Percentiles rank a stretch among this genome's conserved stretches.
Evolutionary conservation across 371 early-diverging fungal species (phyloP).

Genomic region (Apophysomyces variabilis): DNA sequence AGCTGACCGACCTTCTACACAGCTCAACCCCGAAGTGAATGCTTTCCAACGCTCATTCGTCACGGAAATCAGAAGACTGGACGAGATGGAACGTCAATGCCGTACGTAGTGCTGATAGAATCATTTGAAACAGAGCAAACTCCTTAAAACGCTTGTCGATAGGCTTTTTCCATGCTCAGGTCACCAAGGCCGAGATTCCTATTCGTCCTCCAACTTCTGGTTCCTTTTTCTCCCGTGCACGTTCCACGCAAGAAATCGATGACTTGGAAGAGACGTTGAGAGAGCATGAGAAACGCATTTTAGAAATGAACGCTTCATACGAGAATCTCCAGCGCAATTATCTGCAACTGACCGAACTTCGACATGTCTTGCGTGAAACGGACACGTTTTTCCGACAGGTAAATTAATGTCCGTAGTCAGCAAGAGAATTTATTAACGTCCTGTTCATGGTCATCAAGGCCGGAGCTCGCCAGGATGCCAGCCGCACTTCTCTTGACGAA

Average conservation of each 20-base stretch:
- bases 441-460: conserved; percentile 39
- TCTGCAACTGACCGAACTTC: conserved; percentile 88
- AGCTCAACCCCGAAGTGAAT: conserved; percentile 93
- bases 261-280: conserved; percentile 86
- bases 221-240: conserved; percentile 64
- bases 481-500: conserved; percentile 62
- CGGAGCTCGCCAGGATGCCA: conserved; percentile 59
- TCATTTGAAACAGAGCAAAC: conserved; percentile 41
- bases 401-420: conserved; percentile 53
- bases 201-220: conserved; percentile 62
- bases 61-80: conserved; percentile 85
- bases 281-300: conserved; percentile 82
- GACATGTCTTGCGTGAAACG: conserved; percentile 90
- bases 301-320: conserved; percentile 87
- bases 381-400: conserved; percentile 81
- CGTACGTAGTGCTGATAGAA: conserved; percentile 84
- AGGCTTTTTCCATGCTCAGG: conserved; percentile 85
- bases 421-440: conserved; percentile 40
- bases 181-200: conserved; percentile 80
- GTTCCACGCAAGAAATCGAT: conserved; percentile 92
- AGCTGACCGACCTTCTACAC: conserved; percentile 57
- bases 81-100: conserved; percentile 93
- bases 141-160: conserved; percentile 4
- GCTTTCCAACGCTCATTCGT: conserved; percentile 98
- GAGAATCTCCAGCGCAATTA: conserved; percentile 85